Evolutionary conservation across 1,284 basidiomycete genomes (phyloP), one percentile per base, ranked within the genome.

Genomic region (Jaminaea rosea): DNA sequence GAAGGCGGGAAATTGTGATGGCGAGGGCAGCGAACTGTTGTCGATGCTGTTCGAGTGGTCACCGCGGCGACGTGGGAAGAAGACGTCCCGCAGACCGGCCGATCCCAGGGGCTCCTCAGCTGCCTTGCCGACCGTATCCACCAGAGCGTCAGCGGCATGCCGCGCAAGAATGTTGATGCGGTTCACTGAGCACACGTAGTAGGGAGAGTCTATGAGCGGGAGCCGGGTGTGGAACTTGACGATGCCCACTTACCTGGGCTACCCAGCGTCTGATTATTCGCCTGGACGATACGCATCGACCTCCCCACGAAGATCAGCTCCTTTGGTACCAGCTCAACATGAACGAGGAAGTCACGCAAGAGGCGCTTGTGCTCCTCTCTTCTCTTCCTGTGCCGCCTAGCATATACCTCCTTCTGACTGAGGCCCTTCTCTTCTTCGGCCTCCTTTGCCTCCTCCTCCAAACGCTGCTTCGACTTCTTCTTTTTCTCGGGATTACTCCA

Each of bases 101-200:
- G n/a, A n/a, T n/a, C n/a, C n/a, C n/a, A n/a, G n/a, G n/a, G n/a
- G n/a, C n/a, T n/a, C n/a, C n/a, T n/a, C n/a, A n/a, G n/a, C n/a
- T n/a, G n/a, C n/a, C n/a, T n/a, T n/a, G n/a, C n/a, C n/a, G n/a
- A n/a, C n/a, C 15, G 46, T 41, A 17, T 47, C 49, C 27, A 68
- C 53, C 6, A 69, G 49, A 0, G 67, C 65, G 7, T 58, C 57
- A 6, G 66, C 59, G 1, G 67, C 67, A 31, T 69, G 65, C 26
- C 55, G 59, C n/a, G 67, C 67, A 6, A 69, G 52, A 42, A 69
- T 69, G 58, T 69, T 68, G 51, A 69, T 58, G 21, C 67, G 54
- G 45, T 69, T 69, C 11, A 68, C 67, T 9, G 29, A 15, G 29
- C 15, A 15, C 15, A 8, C 8, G 29, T 8, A 31, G 15, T 31